These are phyloP conservation scores for Coemansia sp. DNA, from an alignment of 192 early-diverging fungal species.

Conservation along the genomic window DNA sequence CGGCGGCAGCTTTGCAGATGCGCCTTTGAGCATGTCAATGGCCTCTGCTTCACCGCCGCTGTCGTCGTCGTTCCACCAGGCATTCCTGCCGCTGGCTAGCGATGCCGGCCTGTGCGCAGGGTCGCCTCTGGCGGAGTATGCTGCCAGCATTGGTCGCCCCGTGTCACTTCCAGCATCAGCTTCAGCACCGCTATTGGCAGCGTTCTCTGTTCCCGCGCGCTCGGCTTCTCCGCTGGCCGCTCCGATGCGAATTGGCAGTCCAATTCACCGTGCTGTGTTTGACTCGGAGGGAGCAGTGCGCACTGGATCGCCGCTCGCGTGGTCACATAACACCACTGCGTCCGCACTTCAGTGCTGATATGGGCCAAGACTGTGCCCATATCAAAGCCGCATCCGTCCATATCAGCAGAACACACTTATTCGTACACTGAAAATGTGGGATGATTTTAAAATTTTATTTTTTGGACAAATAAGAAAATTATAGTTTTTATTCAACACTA, in stretches of 20 bases:
- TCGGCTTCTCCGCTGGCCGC: conserved; percentile 9
- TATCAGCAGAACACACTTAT: no score
- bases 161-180: neutral
- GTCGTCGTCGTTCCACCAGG: conserved; percentile 8
- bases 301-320: conserved; percentile 43
- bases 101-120: neutral
- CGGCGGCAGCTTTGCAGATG: conserved; percentile 3
- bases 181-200: neutral
- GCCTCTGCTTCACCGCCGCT: conserved; percentile 6
- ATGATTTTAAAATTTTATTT: no score
- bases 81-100: conserved; percentile 8
- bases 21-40: neutral
- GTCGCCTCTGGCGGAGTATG: neutral
- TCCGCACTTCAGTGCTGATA: conserved; percentile 35
- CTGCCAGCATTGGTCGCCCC: neutral
- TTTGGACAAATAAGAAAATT: no score
- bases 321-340: conserved; percentile 24
- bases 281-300: conserved; percentile 36
- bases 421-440: no score
- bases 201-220: neutral
- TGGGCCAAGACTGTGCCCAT: no score
- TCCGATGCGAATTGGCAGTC: conserved; percentile 41
- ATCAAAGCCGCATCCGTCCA: no score
- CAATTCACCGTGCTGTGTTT: conserved; percentile 26
- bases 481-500: no score